Base-by-base conservation (phyloP, 257 asterid genomes). In the Ballota nigra region DNA sequence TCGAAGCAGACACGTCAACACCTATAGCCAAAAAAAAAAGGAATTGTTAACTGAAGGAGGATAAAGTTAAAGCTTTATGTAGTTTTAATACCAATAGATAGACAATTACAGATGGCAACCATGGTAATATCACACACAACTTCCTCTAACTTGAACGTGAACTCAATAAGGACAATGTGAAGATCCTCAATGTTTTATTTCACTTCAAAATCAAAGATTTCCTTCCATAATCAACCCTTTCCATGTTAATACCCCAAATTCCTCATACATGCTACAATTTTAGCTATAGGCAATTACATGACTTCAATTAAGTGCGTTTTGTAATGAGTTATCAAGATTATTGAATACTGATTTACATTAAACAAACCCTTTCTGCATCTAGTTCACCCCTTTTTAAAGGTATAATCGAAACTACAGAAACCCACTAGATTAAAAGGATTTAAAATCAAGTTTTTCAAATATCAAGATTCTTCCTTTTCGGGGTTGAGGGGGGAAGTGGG, bases 21-120 rank as follows among this genome's bases (percentile, higher is more conserved):
- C 77, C 96, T 89, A 87, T 16, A 26, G 63, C 43, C n/a, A n/a
- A n/a, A 67, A 68, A 65, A 47, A 47, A 16, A 1, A 75, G 63
- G 40, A 68, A 71, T 31, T 13, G 51, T 82, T 29, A 69, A 24
- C 6, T n/a, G n/a, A n/a, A n/a, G n/a, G n/a, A n/a, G n/a, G n/a
- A n/a, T 52, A 34, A 52, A 41, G 31, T 20, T 58, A 23, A 67
- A 59, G 26, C 20, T 20, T 16, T 43, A 45, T 15, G 41, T 29
- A 59, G 15, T 52, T 34, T 29, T 8, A 38, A 41, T 3, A 22
- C 20, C 15, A 26, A 53, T 53, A 49, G 56, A 71, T n/a, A 62
- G 19, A 29, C 61, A 38, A 15, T 34, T 33, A n/a, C n/a, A n/a
- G n/a, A n/a, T n/a, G n/a, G n/a, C n/a, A n/a, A n/a, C n/a, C n/a